phyloP scores from a whole-genome alignment of 2,329 filamentous ascomycete genomes.

The Talaromyces pinophilus region DNA sequence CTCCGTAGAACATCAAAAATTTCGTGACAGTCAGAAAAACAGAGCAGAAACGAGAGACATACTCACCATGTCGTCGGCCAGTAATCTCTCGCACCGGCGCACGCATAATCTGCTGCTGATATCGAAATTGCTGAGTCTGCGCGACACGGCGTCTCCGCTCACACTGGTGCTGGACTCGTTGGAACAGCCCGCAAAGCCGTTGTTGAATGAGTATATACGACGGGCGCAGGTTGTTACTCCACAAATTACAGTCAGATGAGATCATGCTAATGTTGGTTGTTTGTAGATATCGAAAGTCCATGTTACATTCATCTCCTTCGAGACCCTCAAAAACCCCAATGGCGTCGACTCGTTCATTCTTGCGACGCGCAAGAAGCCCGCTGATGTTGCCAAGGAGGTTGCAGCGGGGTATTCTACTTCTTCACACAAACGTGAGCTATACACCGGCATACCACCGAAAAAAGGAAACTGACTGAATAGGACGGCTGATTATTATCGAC shows the following conservation, averaged over 20 bases:
- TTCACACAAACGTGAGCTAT: constrained; percentile 33
- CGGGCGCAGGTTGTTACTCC: constrained; percentile 64
- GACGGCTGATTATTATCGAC: constrained; percentile 76
- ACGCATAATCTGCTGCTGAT: constrained; percentile 84
- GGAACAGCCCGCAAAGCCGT: constrained; percentile 72
- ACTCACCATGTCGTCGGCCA: constrained; percentile 38
- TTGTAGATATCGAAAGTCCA: constrained; percentile 59
- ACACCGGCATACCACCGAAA: neutral
- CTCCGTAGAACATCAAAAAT: neutral
- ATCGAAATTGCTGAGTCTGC: constrained; percentile 75
- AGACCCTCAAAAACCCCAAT: constrained; percentile 66
- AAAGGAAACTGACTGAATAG: constrained; percentile 44
- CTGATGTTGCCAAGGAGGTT: constrained; percentile 62
- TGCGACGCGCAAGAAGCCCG: constrained; percentile 60
- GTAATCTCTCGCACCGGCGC: constrained; percentile 61
- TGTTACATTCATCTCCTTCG: constrained; percentile 75
- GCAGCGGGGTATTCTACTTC: constrained; percentile 38
- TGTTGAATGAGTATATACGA: constrained; percentile 71
- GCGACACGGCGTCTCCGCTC: constrained; percentile 80
- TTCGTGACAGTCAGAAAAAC: neutral
- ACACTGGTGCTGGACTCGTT: constrained; percentile 83
- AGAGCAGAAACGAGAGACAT: neutral
- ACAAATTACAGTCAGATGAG: neutral
- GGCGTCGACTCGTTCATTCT: constrained; percentile 68
- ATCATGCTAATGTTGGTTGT: constrained; percentile 22